Conservation (phyloP, 345 rosid species). For the Syzygium grande region DNA sequence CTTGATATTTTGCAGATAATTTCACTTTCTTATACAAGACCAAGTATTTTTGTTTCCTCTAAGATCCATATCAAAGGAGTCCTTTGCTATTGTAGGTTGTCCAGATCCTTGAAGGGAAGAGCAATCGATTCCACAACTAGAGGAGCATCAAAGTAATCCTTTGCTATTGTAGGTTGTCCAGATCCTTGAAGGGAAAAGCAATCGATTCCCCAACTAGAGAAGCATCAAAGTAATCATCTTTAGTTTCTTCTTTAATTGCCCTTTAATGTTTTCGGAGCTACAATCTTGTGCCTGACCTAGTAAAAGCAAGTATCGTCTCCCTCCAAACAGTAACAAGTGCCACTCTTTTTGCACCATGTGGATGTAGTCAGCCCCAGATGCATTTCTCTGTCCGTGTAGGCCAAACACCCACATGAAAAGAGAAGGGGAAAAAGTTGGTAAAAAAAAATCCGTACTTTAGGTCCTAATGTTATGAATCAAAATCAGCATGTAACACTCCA, state of each 20-base stretch:
- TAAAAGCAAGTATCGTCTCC: background rate
- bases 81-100: constrained; percentile 22
- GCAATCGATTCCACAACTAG: constrained; percentile 11
- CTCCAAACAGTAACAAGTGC: background rate
- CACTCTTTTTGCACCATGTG: background rate
- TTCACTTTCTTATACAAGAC: no score
- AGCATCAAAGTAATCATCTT: background rate
- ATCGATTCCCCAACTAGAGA: constrained; percentile 11
- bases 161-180: constrained; percentile 28
- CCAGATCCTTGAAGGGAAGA: constrained; percentile 42
- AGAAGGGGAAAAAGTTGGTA: no score
- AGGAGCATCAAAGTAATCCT: background rate
- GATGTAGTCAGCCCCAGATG: background rate
- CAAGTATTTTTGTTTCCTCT: background rate
- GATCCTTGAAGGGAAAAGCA: constrained; percentile 38
- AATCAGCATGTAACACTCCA: background rate
- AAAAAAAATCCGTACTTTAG: background rate
- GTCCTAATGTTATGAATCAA: background rate
- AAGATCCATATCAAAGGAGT: background rate
- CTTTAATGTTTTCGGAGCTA: background rate
- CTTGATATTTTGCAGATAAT: background rate
- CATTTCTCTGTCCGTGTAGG: background rate
- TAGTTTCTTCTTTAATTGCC: background rate
- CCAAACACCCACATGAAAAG: background rate
- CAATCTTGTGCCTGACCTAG: background rate